These are phyloP conservation scores for Fusarium bactridioides DNA, from an alignment of 2,329 filamentous ascomycete species.

Conservation along the genomic window DNA sequence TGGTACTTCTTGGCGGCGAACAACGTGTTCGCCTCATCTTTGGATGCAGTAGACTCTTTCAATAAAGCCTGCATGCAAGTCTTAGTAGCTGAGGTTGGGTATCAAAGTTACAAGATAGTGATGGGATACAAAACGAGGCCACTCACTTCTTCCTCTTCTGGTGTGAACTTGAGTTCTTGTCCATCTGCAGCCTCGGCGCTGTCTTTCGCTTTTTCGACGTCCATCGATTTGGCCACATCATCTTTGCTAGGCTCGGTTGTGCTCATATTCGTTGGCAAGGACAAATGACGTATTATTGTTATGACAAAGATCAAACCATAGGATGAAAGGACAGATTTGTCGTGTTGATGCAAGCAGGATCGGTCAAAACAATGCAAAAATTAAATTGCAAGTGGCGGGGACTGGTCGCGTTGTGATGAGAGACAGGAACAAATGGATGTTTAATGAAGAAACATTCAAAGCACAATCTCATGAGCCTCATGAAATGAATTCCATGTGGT, in stretches of 20 bases:
- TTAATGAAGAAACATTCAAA: not conserved
- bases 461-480: constrained; percentile 3
- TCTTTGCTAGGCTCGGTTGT: not conserved
- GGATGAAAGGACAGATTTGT: no score
- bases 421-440: not conserved
- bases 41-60: constrained; percentile 74
- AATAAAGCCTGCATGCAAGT: constrained; percentile 66
- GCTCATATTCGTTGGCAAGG: not conserved
- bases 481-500: not conserved
- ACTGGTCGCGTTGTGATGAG: not conserved
- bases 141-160: constrained; percentile 66
- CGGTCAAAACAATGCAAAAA: not conserved
- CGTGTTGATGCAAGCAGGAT: not conserved
- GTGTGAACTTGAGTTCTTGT: constrained; percentile 54
- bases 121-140: not conserved
- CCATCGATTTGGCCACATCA: not conserved
- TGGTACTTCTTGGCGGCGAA: constrained; percentile 77
- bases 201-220: not conserved
- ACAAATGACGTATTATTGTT: not conserved
- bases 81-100: not conserved
- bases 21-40: constrained; percentile 79
- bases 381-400: not conserved
- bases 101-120: not conserved
- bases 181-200: constrained; percentile 17
- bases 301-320: not conserved